phyloP scores from a whole-genome alignment of 2,329 filamentous ascomycete species.

The Fonsecaea monophora region DNA sequence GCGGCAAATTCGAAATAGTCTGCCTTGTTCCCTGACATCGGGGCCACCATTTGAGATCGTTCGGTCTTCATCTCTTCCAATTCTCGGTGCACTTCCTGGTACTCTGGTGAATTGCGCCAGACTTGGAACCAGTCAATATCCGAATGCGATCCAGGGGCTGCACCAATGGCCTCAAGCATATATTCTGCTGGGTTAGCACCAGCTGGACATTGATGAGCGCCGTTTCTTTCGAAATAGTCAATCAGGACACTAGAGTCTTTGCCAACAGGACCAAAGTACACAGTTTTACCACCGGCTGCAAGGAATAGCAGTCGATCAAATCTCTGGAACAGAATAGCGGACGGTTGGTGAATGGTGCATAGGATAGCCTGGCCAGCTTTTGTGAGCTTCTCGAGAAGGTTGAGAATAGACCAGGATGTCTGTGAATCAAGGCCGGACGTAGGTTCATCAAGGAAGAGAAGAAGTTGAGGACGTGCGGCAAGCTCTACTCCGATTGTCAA shows the following conservation, averaged over 20 bases:
- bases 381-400: slow-evolving; percentile 68
- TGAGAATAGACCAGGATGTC: slow-evolving; percentile 68
- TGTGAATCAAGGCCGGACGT: slow-evolving; percentile 68
- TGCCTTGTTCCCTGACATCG: slow-evolving; percentile 49
- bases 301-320: slow-evolving; percentile 80
- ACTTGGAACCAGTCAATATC: slow-evolving; percentile 70
- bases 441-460: slow-evolving; percentile 76
- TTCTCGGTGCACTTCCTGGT: slow-evolving; percentile 60
- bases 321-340: slow-evolving; percentile 58
- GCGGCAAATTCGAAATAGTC: slow-evolving; percentile 77
- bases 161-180: slow-evolving; percentile 49
- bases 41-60: slow-evolving; percentile 63
- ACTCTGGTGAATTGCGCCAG: slow-evolving; percentile 67
- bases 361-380: slow-evolving; percentile 61
- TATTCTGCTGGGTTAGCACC: slow-evolving; percentile 72
- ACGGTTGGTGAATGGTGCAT: slow-evolving; percentile 65
- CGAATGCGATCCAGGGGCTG: slow-evolving; percentile 66
- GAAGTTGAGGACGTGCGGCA: slow-evolving; percentile 69
- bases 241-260: slow-evolving; percentile 64
- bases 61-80: slow-evolving; percentile 71
- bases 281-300: slow-evolving; percentile 74
- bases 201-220: slow-evolving; percentile 64
- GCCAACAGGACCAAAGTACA: slow-evolving; percentile 80
- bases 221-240: slow-evolving; percentile 73
- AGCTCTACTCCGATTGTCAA: slow-evolving; percentile 93